Base-by-base conservation (phyloP, 2,329 filamentous ascomycete genomes). In the Aureobasidium sp. region DNA sequence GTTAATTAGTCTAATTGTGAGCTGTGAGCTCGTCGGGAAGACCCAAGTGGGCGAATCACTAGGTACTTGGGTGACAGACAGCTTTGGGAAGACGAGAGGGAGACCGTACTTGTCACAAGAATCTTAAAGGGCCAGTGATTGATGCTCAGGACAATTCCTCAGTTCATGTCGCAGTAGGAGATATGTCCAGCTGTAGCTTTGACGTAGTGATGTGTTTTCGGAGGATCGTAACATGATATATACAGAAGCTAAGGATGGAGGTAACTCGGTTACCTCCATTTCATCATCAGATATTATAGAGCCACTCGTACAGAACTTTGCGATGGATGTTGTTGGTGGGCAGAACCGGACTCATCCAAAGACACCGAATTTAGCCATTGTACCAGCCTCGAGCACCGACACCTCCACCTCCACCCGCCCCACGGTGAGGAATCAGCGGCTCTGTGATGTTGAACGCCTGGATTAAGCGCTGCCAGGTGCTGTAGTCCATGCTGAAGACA, bases 401-500 rank as follows among this genome's bases (percentile, higher is more conserved):
- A 21, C 21, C 74, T 7, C 74, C 73, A 34, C 42, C 25, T 61
- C 82, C 77, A 65, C 90, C 86, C 64, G 83, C 77, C 7, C 67
- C 63, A 16, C 94, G 84, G 72, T 96, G 89, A n/a, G 86, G 83
- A 64, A 99, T 97, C 74, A 97, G 87, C 1, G 89, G 81, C 65
- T 90, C 80, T n/a, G 77, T 82, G 66, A 97, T 90, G 29, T 87
- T 78, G 69, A 92, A 95, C 0, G 84, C 84, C 10, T 88, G 74
- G 53, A 96, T 87, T 47, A 97, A 80, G 25, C 89, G 83, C 66
- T 84, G 78, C 93, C 93, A 99, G 0, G 84, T 89, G 1, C 84
- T 81, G 78, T 91, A 94, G 67, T 97, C 91, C 64, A 99, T 83
- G 13, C 89, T 87, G 71, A 97, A 84, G 27, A 99, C 87, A 13